These are phyloP conservation scores for Lepidopterella palustris DNA, from an alignment of 495 filamentous ascomycete species.

Conservation along the genomic window DNA sequence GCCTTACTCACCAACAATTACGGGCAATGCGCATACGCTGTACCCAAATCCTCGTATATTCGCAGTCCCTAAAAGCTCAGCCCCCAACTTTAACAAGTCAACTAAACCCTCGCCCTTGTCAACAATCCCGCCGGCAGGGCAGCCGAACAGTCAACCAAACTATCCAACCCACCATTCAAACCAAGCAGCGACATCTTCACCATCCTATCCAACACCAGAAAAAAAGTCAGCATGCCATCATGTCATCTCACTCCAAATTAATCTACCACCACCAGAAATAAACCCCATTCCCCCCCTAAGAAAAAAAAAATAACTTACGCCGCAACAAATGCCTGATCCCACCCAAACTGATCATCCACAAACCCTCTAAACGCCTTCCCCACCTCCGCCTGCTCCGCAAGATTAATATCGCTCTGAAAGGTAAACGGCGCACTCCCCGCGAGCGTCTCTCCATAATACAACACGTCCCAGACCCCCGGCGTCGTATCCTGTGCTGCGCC, in stretches of 20 bases:
- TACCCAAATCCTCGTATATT: no score
- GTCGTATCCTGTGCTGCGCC: slow-evolving; percentile 26
- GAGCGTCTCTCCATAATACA: slow-evolving; percentile 22
- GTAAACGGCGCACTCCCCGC: slow-evolving; percentile 21
- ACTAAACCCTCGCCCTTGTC: no score
- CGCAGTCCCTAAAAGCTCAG: no score
- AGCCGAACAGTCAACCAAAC: slow-evolving; percentile 23
- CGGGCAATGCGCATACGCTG: no score
- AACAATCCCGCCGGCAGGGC: slow-evolving; percentile 15
- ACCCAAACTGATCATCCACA: slow-evolving; percentile 18
- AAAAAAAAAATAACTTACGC: slow-evolving; percentile 7
- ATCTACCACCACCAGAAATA: no score
- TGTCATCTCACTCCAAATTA: neutral
- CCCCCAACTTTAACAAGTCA: no score
- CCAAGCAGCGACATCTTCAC: slow-evolving; percentile 26
- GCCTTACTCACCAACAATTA: no score
- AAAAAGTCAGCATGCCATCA: neutral
- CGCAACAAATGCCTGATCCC: slow-evolving; percentile 24
- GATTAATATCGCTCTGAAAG: slow-evolving; percentile 20
- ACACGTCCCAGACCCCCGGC: slow-evolving; percentile 25
- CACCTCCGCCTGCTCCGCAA: slow-evolving; percentile 9
- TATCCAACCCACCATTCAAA: slow-evolving; percentile 3
- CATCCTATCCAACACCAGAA: no score
- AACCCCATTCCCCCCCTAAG: no score
- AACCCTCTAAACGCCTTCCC: slow-evolving; percentile 12